Evolutionary conservation across 352 stramenopile genomes (phyloP).

Genomic region (Pythium phragmiticola): DNA sequence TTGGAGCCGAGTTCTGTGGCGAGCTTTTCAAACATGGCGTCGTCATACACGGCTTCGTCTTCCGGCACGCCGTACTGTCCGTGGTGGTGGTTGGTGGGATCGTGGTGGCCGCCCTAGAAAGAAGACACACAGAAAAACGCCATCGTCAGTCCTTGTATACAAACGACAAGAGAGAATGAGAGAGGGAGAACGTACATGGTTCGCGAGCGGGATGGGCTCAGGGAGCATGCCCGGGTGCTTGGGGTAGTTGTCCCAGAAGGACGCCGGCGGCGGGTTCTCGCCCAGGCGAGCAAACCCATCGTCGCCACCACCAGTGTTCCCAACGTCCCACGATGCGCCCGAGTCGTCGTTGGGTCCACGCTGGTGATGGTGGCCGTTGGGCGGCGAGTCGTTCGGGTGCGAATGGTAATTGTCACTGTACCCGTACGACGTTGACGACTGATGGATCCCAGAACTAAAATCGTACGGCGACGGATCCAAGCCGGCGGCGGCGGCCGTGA

Average conservation of each 20-base stretch:
- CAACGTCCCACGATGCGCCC: conserved; percentile 38
- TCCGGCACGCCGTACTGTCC: conserved; percentile 27
- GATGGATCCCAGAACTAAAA: conserved; percentile 21
- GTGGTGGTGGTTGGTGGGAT: conserved; percentile 21
- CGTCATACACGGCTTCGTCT: conserved; percentile 39
- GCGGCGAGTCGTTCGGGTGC: conserved; percentile 16
- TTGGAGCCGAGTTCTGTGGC: conserved; percentile 40
- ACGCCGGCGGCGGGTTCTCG: conserved; percentile 40
- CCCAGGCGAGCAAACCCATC: conserved; percentile 31
- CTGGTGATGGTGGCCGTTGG: conserved; percentile 14
- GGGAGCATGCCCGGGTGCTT: conserved; percentile 31
- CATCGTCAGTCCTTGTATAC: background rate
- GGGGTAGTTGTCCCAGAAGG: conserved; percentile 46
- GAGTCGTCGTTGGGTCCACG: conserved; percentile 14
- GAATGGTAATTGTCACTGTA: conserved; percentile 8
- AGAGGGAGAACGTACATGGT: conserved; percentile 11
- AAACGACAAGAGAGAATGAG: background rate
- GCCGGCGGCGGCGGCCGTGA: conserved; percentile 12
- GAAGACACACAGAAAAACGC: conserved; percentile 3
- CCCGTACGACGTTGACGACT: conserved; percentile 16
- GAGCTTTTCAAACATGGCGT: conserved; percentile 46
- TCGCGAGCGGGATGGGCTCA: conserved; percentile 31
- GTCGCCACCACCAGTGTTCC: conserved; percentile 24
- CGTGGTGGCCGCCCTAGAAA: conserved; percentile 31
- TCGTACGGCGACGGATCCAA: conserved; percentile 25